Conservation (phyloP, 495 filamentous ascomycete genomes). For the Acidomyces sp. region DNA sequence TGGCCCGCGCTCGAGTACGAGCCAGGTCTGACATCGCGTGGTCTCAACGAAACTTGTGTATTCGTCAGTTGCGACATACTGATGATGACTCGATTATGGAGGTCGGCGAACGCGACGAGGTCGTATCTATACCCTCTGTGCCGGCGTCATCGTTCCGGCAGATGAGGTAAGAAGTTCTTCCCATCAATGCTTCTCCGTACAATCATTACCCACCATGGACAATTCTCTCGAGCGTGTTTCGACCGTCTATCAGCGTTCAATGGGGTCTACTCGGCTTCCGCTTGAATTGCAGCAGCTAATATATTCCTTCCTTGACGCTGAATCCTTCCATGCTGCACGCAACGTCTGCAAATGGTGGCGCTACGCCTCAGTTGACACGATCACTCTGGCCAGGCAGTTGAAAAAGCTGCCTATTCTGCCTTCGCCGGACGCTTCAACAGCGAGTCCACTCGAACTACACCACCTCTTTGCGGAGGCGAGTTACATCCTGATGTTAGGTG, state of each 20-base stretch:
- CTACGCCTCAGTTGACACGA: constrained; percentile 8
- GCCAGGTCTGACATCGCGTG: no score
- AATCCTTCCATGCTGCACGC: constrained; percentile 18
- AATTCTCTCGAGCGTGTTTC: constrained; percentile 3
- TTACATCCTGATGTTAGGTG: constrained; percentile 12
- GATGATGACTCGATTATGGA: no score
- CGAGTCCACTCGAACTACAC: constrained; percentile 3
- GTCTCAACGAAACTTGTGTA: no score
- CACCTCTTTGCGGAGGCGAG: constrained; percentile 9
- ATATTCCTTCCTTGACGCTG: constrained; percentile 12
- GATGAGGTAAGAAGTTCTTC: no score
- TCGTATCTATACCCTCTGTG: no score
- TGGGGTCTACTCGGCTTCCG: constrained; percentile 12
- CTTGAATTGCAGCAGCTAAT: constrained; percentile 18
- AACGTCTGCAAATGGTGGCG: constrained; percentile 18
- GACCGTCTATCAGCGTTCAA: constrained; percentile 1
- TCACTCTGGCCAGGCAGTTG: constrained; percentile 11
- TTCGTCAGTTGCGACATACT: no score
- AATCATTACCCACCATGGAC: background rate
- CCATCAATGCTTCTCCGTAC: no score
- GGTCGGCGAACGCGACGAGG: no score
- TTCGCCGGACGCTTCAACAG: background rate
- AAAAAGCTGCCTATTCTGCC: constrained; percentile 11
- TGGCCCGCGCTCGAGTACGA: no score
- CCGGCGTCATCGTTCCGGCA: no score